Conservation (phyloP, 1,284 basidiomycete genomes). For the Rhodotorula sp. region DNA sequence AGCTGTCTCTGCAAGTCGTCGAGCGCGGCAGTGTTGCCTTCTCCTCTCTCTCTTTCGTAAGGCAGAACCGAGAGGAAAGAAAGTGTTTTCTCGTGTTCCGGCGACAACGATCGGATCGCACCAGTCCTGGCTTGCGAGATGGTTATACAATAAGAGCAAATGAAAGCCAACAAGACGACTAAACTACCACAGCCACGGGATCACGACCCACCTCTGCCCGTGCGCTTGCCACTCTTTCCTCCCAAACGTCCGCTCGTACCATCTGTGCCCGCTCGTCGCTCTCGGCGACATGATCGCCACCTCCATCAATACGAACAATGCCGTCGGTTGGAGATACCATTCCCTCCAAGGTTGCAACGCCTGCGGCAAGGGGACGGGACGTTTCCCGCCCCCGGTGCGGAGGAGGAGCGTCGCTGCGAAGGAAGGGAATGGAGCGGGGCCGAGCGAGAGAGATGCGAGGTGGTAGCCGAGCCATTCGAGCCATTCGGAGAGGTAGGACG, state of each 20-base stretch:
- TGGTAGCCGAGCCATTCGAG: constrained; percentile 43
- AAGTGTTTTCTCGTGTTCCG: too few relatives aligned
- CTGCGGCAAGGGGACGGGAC: constrained; percentile 4
- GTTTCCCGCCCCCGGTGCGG: constrained; percentile 1
- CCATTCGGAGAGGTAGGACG: constrained; percentile 44
- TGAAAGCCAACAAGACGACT: background rate
- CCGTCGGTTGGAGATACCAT: constrained; percentile 25
- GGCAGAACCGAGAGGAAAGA: too few relatives aligned
- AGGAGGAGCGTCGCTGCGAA: constrained; percentile 2
- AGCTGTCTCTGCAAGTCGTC: background rate
- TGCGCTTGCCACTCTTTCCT: constrained; percentile 28
- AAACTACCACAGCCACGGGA: constrained; percentile 31
- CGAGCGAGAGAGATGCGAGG: constrained; percentile 15
- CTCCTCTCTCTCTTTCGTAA: background rate
- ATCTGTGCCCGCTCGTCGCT: constrained; percentile 40
- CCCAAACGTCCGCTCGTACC: constrained; percentile 45
- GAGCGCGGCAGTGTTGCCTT: background rate
- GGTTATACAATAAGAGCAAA: background rate
- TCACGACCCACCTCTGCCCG: constrained; percentile 33
- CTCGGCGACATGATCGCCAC: constrained; percentile 41
- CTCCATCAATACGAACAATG: constrained; percentile 30
- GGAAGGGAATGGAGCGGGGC: constrained; percentile 16
- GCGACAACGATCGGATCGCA: too few relatives aligned
- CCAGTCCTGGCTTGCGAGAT: too few relatives aligned
- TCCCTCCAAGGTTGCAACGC: constrained; percentile 12